These are phyloP conservation scores for Raffaelea albimanens DNA, from an alignment of 2,329 filamentous ascomycete species.

Conservation along the genomic window DNA sequence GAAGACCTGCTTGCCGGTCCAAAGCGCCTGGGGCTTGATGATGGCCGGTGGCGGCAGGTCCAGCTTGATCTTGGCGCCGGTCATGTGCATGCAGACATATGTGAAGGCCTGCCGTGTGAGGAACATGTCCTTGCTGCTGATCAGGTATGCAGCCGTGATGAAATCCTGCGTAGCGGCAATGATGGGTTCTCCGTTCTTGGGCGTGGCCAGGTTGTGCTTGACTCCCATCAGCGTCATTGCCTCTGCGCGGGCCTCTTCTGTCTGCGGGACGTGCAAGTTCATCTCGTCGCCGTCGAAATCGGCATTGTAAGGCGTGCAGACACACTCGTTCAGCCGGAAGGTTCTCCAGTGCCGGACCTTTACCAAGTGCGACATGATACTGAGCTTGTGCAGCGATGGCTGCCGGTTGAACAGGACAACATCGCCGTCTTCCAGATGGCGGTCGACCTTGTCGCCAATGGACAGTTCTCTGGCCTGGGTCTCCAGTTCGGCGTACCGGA, in stretches of 20 bases:
- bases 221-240: conserved; percentile 97
- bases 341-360: conserved; percentile 93
- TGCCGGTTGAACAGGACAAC: conserved; percentile 97
- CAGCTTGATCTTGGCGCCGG: conserved; percentile 60
- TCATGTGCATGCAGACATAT: conserved; percentile 87
- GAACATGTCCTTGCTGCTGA: conserved; percentile 89
- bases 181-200: conserved; percentile 95
- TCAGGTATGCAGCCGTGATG: conserved; percentile 85
- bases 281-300: conserved; percentile 99
- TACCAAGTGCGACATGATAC: conserved; percentile 91
- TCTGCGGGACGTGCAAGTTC: conserved; percentile 97
- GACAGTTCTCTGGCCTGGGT: conserved; percentile 64
- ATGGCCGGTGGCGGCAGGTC: conserved; percentile 83
- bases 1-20: conserved; percentile 95
- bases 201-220: conserved; percentile 89
- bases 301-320: conserved; percentile 95
- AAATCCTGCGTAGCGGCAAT: conserved; percentile 99
- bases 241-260: conserved; percentile 90
- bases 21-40: conserved; percentile 74
- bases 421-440: conserved; percentile 90
- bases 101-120: conserved; percentile 83
- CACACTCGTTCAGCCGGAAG: conserved; percentile 95
- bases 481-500: conserved; percentile 66
- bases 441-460: conserved; percentile 82
- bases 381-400: conserved; percentile 94